These are phyloP conservation scores for Tolypocladium capitatum DNA, from an alignment of 2,329 filamentous ascomycete genomes.

Conservation along the genomic window DNA sequence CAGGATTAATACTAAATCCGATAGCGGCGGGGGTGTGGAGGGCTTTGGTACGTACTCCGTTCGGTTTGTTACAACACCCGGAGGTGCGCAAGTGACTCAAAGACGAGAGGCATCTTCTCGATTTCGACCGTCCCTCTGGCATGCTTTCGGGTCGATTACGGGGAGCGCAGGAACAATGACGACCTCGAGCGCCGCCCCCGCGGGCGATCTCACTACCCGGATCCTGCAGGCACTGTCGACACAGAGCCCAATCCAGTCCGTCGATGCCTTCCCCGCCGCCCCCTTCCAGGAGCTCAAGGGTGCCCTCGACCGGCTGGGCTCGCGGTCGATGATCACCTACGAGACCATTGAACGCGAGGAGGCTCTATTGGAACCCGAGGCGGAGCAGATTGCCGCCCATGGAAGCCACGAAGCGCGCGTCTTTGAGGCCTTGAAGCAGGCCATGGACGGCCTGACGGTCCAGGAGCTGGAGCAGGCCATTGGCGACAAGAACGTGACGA, in stretches of 20 bases:
- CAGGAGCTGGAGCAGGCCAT: conserved; percentile 56
- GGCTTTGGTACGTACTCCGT: neutral
- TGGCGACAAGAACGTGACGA: conserved; percentile 60
- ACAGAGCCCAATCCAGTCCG: conserved; percentile 52
- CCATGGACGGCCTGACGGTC: conserved; percentile 71
- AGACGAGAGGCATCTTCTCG: neutral
- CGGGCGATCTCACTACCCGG: conserved; percentile 46
- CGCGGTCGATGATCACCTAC: conserved; percentile 77
- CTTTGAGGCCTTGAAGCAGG: conserved; percentile 58
- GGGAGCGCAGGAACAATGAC: conserved; percentile 24
- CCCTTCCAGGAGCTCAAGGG: conserved; percentile 65
- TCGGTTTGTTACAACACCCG: no score
- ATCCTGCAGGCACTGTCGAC: conserved; percentile 54
- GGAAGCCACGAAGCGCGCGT: conserved; percentile 76
- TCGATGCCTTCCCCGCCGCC: conserved; percentile 53
- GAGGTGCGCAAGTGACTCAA: conserved; percentile 3
- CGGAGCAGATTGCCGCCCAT: conserved; percentile 55
- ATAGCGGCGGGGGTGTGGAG: neutral
- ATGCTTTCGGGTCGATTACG: neutral
- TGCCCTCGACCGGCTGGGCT: conserved; percentile 72
- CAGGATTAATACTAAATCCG: conserved; percentile 4
- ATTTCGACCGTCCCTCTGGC: neutral
- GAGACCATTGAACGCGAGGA: conserved; percentile 72
- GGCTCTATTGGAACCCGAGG: conserved; percentile 61
- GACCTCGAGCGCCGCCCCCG: conserved; percentile 19